Evolutionary conservation across 139 green algal genomes (phyloP).

Genomic region (Closterium sp.): DNA sequence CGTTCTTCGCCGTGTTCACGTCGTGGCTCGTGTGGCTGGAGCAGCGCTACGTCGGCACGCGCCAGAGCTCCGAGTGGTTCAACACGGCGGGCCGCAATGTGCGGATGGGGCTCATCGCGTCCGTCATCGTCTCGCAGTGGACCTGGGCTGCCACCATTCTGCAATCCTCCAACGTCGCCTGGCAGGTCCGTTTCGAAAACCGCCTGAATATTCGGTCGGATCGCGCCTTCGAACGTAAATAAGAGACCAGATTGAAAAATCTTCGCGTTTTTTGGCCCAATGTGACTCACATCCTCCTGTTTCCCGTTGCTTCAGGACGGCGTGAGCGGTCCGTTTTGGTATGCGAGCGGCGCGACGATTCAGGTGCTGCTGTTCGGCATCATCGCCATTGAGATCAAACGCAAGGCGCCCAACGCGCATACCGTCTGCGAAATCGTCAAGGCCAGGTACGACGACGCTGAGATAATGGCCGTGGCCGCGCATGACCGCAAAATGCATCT

Average conservation of each 20-base stretch:
- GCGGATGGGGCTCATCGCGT: slow-evolving; percentile 69
- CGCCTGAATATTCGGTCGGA: too few species aligned
- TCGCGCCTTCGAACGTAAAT: too few species aligned
- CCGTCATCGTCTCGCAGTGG: slow-evolving; percentile 70
- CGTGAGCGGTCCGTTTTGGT: slow-evolving; percentile 78
- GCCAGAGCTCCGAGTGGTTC: slow-evolving; percentile 56
- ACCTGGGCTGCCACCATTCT: slow-evolving; percentile 60
- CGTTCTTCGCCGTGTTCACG: slow-evolving; percentile 27
- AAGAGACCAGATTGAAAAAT: too few species aligned
- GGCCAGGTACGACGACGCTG: slow-evolving; percentile 55
- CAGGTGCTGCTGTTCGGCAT: slow-evolving; percentile 93
- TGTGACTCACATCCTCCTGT: not conserved
- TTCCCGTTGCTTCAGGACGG: slow-evolving; percentile 46
- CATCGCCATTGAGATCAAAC: slow-evolving; percentile 92
- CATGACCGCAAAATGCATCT: too few species aligned
- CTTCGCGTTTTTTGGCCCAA: too few species aligned
- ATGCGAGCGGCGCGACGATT: slow-evolving; percentile 85
- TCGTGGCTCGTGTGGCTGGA: slow-evolving; percentile 25
- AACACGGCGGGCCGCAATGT: slow-evolving; percentile 67
- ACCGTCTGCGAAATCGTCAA: slow-evolving; percentile 89
- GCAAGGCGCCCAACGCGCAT: slow-evolving; percentile 85
- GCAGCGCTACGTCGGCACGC: slow-evolving; percentile 33
- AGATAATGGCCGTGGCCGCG: too few species aligned
- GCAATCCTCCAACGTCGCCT: slow-evolving; percentile 61
- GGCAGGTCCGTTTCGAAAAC: not conserved